Evolutionary conservation across 345 rosid species (phyloP).

Genomic region (Populus pruinosa): DNA sequence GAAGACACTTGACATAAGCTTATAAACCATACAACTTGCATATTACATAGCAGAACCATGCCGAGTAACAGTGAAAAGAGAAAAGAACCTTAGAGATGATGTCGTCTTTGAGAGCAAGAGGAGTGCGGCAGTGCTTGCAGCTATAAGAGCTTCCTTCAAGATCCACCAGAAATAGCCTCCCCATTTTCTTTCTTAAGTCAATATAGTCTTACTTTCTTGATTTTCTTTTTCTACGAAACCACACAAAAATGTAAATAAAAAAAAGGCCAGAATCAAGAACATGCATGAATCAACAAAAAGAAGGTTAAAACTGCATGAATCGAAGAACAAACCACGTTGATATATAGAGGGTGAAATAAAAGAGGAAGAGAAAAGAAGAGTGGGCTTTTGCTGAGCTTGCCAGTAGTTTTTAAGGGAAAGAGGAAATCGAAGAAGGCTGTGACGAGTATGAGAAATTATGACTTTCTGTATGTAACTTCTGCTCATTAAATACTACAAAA

Average conservation of each 20-base stretch:
- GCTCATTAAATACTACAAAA: too few relatives aligned
- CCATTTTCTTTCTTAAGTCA: slow-evolving; percentile 37
- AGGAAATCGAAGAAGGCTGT: background rate
- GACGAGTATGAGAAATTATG: background rate
- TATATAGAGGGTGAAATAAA: background rate
- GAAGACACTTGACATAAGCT: too few relatives aligned
- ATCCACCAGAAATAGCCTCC: slow-evolving; percentile 53
- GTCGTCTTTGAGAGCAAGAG: slow-evolving; percentile 50
- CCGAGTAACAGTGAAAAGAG: background rate
- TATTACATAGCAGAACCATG: too few relatives aligned
- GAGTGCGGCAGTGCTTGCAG: slow-evolving; percentile 75
- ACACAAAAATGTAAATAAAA: background rate
- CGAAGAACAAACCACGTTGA: background rate
- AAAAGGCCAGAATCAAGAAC: background rate
- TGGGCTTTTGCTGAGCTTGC: slow-evolving; percentile 2
- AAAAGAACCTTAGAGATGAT: slow-evolving; percentile 59
- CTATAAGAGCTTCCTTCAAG: slow-evolving; percentile 60
- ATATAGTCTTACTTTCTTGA: background rate
- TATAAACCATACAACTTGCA: too few relatives aligned
- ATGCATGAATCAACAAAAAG: background rate
- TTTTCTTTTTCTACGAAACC: background rate
- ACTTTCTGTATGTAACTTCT: too few relatives aligned
- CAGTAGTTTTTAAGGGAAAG: background rate
- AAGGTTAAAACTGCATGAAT: background rate
- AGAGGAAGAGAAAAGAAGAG: background rate